A percentile compares a stretch with the other conserved stretches of the same genome.
Evolutionary conservation across 345 rosid species (phyloP).

Genomic region (rapeseed (Brassica napus)): Da-Ae NC_063442.1:11465001-11465500

Average conservation of each 20-base stretch:
- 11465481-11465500: constrained; percentile 10
- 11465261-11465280: constrained; percentile 56
- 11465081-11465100: neutral
- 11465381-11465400: constrained; percentile 43
- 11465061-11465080: constrained; percentile 1
- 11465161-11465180: neutral
- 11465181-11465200: neutral
- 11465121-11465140: neutral
- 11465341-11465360: constrained; percentile 37
- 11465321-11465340: constrained; percentile 35
- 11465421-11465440: constrained; percentile 60
- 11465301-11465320: constrained; percentile 43
- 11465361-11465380: constrained; percentile 48
- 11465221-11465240: neutral
- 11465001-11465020: constrained; percentile 11
- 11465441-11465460: constrained; percentile 14
- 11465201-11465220: neutral
- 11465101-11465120: neutral
- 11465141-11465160: neutral
- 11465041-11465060: constrained; percentile 29
- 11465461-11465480: constrained; percentile 2
- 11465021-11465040: constrained; percentile 20
- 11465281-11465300: constrained; percentile 79
- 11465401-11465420: constrained; percentile 59
- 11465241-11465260: neutral